Percentiles rank a stretch among this genome's conserved stretches.
Conservation (phyloP, 345 rosid genomes). For the Aquilaria malaccensis region DNA sequence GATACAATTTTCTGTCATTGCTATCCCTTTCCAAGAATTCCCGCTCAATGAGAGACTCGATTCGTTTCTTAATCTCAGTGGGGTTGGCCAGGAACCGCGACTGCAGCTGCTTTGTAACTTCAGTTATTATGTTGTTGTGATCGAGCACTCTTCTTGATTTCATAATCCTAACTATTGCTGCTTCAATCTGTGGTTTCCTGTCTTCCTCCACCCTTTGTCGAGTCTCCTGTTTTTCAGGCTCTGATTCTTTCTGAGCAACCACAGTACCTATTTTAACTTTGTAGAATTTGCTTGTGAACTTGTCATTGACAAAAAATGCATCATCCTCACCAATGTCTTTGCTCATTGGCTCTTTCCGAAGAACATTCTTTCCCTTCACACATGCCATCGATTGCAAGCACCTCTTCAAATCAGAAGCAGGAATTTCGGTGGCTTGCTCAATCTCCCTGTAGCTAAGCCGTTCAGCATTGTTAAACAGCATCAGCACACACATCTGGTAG, state of each 20-base stretch:
- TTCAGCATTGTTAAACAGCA: conserved; percentile 81
- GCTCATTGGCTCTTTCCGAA: conserved; percentile 97
- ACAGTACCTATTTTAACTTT: conserved; percentile 99
- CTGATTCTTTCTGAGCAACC: conserved; percentile 95
- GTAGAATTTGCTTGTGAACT: conserved; percentile 87
- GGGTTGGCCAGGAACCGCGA: conserved; percentile 93
- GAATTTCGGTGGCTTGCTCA: conserved; percentile 90
- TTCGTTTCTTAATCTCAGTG: conserved; percentile 92
- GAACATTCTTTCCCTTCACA: conserved; percentile 86
- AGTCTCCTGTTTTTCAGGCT: conserved; percentile 97
- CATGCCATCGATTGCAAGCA: conserved; percentile 93
- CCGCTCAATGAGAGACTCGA: conserved; percentile 92
- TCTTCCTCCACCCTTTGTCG: conserved; percentile 98
- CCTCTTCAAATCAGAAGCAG: conserved; percentile 78
- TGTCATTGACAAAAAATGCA: conserved; percentile 74
- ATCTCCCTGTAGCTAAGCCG: conserved; percentile 85
- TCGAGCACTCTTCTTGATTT: conserved; percentile 92
- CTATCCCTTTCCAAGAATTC: conserved; percentile 97
- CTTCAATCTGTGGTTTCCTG: conserved; percentile 97
- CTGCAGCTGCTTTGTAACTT: conserved; percentile 95
- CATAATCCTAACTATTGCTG: conserved; percentile 97
- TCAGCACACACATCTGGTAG: conserved; percentile 95
- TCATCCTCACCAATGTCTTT: conserved; percentile 92
- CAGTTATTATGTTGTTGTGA: conserved; percentile 89
- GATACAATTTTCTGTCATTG: conserved; percentile 78